Conservation (phyloP, 2,329 filamentous ascomycete species). For the Penicillium sp. region DNA sequence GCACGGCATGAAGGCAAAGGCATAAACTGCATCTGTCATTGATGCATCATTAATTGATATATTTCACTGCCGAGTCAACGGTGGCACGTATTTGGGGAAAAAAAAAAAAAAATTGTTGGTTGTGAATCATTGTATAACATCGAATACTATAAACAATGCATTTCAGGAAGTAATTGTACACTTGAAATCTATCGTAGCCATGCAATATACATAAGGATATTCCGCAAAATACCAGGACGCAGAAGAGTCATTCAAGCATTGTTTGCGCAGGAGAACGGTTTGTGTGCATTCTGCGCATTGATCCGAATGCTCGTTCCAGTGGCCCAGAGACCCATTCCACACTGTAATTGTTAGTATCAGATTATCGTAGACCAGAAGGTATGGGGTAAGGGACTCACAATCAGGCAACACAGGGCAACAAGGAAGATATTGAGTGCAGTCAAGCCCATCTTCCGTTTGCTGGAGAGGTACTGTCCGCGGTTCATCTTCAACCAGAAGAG, state of each 20-base stretch:
- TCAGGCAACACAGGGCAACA: not conserved
- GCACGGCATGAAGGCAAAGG: too few species aligned
- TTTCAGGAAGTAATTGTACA: not conserved
- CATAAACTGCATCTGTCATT: too few species aligned
- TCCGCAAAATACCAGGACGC: not conserved
- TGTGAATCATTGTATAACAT: not conserved
- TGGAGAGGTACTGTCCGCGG: constrained; percentile 23
- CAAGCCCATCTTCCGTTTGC: not conserved
- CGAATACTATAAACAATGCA: not conserved
- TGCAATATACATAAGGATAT: not conserved
- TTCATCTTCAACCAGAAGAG: constrained; percentile 38
- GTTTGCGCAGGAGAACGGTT: not conserved
- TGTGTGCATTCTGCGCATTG: not conserved
- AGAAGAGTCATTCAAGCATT: not conserved
- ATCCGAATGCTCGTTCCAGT: constrained; percentile 11
- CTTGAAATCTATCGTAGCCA: not conserved
- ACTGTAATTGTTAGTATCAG: constrained; percentile 9
- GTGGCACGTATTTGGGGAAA: too few species aligned
- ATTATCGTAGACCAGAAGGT: too few species aligned
- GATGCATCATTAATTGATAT: too few species aligned
- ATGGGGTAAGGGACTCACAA: not conserved
- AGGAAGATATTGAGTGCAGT: not conserved
- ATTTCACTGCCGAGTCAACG: too few species aligned
- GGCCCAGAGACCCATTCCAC: constrained; percentile 25
- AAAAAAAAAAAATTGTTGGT: too few species aligned